phyloP scores from a whole-genome alignment of 176 grass and related monocot genomes.

The Elaeis guineensis region DNA sequence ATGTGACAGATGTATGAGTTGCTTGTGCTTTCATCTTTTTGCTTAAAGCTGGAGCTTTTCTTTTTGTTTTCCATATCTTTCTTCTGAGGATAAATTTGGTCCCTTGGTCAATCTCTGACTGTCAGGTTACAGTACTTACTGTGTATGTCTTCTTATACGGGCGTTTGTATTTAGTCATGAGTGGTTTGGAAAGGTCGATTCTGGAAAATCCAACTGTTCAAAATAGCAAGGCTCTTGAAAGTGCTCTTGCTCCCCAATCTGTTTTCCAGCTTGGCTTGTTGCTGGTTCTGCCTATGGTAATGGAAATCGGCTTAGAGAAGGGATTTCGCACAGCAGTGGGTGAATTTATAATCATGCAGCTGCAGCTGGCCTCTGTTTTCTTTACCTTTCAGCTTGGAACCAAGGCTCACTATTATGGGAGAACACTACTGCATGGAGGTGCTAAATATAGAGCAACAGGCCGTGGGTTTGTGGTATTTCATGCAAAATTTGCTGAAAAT shows the following conservation, averaged over 20 bases:
- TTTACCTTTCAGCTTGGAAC: constrained; percentile 97
- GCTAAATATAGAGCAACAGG: constrained; percentile 80
- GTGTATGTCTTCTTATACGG: constrained; percentile 96
- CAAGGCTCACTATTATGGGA: constrained; percentile 88
- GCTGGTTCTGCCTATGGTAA: constrained; percentile 89
- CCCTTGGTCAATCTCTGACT: neutral
- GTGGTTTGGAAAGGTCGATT: constrained; percentile 80
- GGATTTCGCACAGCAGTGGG: constrained; percentile 81
- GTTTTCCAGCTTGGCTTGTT: constrained; percentile 82
- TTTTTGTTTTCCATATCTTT: neutral
- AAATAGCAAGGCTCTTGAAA: constrained; percentile 74
- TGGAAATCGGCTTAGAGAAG: constrained; percentile 95
- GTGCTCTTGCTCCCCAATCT: constrained; percentile 82
- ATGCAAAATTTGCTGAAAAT: constrained; percentile 86
- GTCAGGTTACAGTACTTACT: constrained; percentile 82
- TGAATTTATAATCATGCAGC: constrained; percentile 96
- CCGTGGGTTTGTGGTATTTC: constrained; percentile 82
- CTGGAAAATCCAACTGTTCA: constrained; percentile 58
- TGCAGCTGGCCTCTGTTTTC: constrained; percentile 86
- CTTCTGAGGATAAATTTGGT: too few relatives aligned
- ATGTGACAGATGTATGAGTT: too few relatives aligned
- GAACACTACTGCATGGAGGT: constrained; percentile 81
- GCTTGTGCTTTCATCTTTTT: too few relatives aligned
- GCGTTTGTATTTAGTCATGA: constrained; percentile 85
- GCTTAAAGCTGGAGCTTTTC: neutral